Percentiles rank a stretch among this genome's conserved stretches.
Conservation (phyloP, 2,329 filamentous ascomycete species). For the Diplodia seriata region DNA sequence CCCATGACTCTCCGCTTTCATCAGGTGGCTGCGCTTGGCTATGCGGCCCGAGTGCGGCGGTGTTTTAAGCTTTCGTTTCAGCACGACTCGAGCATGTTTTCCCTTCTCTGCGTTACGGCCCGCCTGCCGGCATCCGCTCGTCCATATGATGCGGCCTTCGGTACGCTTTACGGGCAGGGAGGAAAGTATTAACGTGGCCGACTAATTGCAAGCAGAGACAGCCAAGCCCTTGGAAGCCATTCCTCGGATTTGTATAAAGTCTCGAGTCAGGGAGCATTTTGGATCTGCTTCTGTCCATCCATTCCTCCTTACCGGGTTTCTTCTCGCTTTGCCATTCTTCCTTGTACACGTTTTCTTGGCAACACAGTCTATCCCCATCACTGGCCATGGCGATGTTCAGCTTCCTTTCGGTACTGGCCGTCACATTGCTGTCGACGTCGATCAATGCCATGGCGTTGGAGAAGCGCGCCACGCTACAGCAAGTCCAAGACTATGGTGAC, state of each 20-base stretch:
- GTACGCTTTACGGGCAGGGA: neutral
- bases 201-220: neutral
- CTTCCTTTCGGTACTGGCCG: conserved; percentile 16
- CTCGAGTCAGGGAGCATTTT: neutral
- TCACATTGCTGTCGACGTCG: neutral
- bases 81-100: neutral
- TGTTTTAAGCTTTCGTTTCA: conserved; percentile 22
- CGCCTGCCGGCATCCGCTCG: conserved; percentile 16
- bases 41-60: conserved; percentile 13
- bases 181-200: neutral
- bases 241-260: conserved; percentile 9
- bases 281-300: neutral
- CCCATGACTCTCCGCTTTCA: neutral
- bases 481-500: conserved; percentile 52
- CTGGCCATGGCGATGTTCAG: neutral
- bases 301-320: neutral
- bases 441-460: conserved; percentile 4
- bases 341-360: neutral
- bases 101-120: conserved; percentile 2
- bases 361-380: neutral
- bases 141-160: conserved; percentile 24
- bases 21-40: neutral
- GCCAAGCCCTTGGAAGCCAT: too few relatives aligned
- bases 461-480: conserved; percentile 39
- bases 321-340: neutral